These are phyloP conservation scores for Leptographium flavum DNA, from an alignment of 2,329 filamentous ascomycete genomes.

Conservation along the genomic window DNA sequence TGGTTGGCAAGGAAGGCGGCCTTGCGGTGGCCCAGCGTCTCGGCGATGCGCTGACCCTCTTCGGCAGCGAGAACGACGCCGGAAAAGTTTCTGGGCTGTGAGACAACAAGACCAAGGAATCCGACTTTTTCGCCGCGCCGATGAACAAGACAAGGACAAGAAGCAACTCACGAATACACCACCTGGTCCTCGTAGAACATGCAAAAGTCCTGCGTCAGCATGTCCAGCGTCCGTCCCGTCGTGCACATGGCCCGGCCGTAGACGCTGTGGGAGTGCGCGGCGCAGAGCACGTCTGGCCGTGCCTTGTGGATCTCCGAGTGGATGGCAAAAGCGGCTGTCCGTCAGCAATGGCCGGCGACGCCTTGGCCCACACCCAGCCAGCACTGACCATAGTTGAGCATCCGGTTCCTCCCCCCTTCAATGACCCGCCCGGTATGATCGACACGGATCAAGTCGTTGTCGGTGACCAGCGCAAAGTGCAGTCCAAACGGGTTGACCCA, in stretches of 20 bases:
- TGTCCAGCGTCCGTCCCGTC: constrained; percentile 46
- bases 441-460: constrained; percentile 49
- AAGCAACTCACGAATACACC: constrained; percentile 20
- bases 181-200: constrained; percentile 40
- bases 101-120: no score
- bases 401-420: constrained; percentile 32
- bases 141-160: neutral
- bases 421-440: constrained; percentile 43
- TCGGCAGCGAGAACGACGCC: constrained; percentile 38
- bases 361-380: neutral
- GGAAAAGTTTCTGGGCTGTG: constrained; percentile 26
- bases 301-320: constrained; percentile 35
- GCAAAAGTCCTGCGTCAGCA: constrained; percentile 48
- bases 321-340: constrained; percentile 14
- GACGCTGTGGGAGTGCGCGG: constrained; percentile 39
- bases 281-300: constrained; percentile 37
- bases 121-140: no score
- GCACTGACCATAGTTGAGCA: constrained; percentile 17
- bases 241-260: constrained; percentile 44
- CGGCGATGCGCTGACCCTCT: constrained; percentile 34
- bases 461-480: constrained; percentile 46
- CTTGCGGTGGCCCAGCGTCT: constrained; percentile 31
- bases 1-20: constrained; percentile 40
- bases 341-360: neutral
- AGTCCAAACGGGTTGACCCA: constrained; percentile 53